Conservation (phyloP, 768 basidiomycete species). For the Gyrodon lividus region DNA sequence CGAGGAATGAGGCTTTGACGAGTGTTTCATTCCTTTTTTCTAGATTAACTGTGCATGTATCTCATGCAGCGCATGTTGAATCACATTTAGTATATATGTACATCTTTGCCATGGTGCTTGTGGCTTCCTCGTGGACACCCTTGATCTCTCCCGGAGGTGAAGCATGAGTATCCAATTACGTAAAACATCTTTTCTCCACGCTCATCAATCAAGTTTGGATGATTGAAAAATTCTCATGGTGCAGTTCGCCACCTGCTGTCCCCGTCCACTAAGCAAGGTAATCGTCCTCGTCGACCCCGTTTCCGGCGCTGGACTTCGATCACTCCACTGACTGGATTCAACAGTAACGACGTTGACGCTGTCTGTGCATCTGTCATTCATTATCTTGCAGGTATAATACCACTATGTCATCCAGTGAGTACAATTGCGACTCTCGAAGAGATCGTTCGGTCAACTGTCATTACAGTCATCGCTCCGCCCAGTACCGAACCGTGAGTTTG, state of each 20-base stretch:
- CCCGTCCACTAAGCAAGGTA: conserved; percentile 3
- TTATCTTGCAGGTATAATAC: conserved; percentile 1
- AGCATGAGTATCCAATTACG: conserved; percentile 11
- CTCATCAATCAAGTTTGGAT: not conserved
- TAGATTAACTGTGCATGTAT: conserved; percentile 16
- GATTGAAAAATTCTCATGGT: conserved; percentile 22
- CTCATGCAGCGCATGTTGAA: not conserved
- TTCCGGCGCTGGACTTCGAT: not conserved
- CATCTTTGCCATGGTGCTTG: not conserved
- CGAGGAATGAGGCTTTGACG: conserved; percentile 11
- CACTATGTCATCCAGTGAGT: conserved; percentile 15
- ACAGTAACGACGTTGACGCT: not conserved
- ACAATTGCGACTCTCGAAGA: not conserved
- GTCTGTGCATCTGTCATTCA: conserved; percentile 1
- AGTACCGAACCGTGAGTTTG: conserved; percentile 8
- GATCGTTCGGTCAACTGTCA: not conserved
- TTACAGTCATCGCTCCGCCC: not conserved
- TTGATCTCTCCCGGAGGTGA: too few species aligned
- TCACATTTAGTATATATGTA: not conserved
- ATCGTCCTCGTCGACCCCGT: not conserved
- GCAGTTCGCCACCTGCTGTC: conserved; percentile 4
- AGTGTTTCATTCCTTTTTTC: not conserved
- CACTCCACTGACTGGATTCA: not conserved
- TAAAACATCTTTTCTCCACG: conserved; percentile 15
- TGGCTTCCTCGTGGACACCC: conserved; percentile 5